Evolutionary conservation across 768 basidiomycete species (phyloP).

Genomic region (Kwoniella heveanensis): DNA sequence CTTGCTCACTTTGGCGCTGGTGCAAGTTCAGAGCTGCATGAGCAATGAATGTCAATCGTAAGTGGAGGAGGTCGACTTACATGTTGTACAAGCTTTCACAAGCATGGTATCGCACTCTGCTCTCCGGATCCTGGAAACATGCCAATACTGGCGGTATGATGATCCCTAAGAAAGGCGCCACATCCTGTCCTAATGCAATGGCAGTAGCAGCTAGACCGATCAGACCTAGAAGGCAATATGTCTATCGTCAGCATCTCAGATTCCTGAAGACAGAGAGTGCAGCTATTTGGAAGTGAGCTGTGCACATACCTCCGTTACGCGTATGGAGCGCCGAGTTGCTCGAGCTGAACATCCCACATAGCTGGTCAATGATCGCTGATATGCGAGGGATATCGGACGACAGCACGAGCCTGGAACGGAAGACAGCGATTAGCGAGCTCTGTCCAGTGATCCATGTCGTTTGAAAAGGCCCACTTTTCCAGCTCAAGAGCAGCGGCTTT

Average conservation of each 20-base stretch:
- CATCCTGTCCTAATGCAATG: conserved; percentile 91
- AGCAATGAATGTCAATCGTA: no score
- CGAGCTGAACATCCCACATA: conserved; percentile 90
- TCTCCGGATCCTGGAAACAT: conserved; percentile 92
- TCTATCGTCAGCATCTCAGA: neutral
- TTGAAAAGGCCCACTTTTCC: conserved; percentile 83
- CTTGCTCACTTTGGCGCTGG: conserved; percentile 71
- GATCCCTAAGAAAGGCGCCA: conserved; percentile 90
- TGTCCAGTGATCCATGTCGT: no score
- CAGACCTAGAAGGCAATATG: conserved; percentile 59
- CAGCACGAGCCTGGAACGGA: conserved; percentile 61
- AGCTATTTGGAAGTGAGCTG: no score
- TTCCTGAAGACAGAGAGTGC: no score
- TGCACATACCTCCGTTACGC: conserved; percentile 73
- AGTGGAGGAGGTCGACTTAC: no score
- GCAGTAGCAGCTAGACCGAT: conserved; percentile 95
- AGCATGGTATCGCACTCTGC: conserved; percentile 90
- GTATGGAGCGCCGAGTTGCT: conserved; percentile 79
- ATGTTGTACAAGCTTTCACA: conserved; percentile 99
- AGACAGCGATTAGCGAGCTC: no score
- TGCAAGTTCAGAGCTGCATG: no score
- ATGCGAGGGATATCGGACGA: conserved; percentile 81
- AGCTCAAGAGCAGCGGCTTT: conserved; percentile 93
- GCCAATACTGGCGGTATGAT: conserved; percentile 84
- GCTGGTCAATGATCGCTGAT: conserved; percentile 83